Evolutionary conservation across 2,329 filamentous ascomycete species (phyloP), one percentile per base, ranked within the genome.

Genomic region (Pseudogymnoascus sp.): DNA sequence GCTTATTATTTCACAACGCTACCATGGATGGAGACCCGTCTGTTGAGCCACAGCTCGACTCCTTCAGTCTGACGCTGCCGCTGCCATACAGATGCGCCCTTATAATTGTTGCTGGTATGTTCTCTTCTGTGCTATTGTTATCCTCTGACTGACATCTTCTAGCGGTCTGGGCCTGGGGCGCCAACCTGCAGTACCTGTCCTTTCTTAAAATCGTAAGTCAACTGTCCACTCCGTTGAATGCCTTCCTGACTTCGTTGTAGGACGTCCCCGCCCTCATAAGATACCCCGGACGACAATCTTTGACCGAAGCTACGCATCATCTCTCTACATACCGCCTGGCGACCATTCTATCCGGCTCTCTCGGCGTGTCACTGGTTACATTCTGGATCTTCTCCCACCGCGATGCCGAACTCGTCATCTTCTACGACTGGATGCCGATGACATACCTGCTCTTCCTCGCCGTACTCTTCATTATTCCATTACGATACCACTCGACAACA

Each of bases 111-210:
- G 79, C 96, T 67, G 93, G 92, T 96, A 80, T 67, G 82, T 42
- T 18, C 16, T 57, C 5, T 34, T 26, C n/a, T 57, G 10, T 34
- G 29, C 29, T 10, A 57, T 57, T 57, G n/a, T 5, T 21, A 18
- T 16, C 57, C 60, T 40, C 23, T 64, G 14, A 60, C 65, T 69
- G 59, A 70, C 63, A 54, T 18, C 40, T 59, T 64, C 66, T 68
- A 96, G 92, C 91, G 69, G 87, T 96, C 72, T 97, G 93, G 93
- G 92, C 91, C 74, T 99, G 93, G 92, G 92, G 88, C 68, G 77
- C 89, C 70, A 97, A 97, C 78, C 85, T 97, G 42, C 92, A 97
- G 74, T 93, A 91, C 77, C 86, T 97, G 65, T 82, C 88, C 71
- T 77, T 85, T 64, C 80, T 86, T 71, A 89, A 89, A 73, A 96